Evolutionary conservation across 495 filamentous ascomycete genomes (phyloP), one percentile per base, ranked within the genome.

Genomic region (Pseudoneurospora amorphoporcata): DNA sequence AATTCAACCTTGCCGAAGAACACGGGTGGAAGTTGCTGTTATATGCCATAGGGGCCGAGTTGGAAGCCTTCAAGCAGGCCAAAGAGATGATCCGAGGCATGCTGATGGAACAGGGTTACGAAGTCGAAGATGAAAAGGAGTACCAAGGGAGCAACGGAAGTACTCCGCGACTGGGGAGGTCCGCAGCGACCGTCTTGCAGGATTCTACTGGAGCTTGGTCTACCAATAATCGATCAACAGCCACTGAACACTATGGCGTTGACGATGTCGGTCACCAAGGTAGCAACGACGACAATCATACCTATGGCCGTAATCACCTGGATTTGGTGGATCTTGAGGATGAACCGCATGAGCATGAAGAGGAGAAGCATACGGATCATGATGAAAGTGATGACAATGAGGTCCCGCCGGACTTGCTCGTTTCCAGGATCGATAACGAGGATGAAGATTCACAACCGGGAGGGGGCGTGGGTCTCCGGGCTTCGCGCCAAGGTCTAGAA

Each of bases 1-100:
- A 84, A 8, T 77, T 91, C n/a, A 84, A 86, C 17, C 80, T 86
- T 41, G 91, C 90, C 0, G 85, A 91, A 70, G 84, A 86, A 4
- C 87, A 86, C 71, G 87, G 89, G 8, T 99, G 95, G 95, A 98
- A 92, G 47, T 81, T 98, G 37, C 84, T 99, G 35, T 88, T 97
- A 32, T 95, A 91, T 72, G 94, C 92, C 72, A 90, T 98, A 72
- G 91, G 94, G 4, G 93, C 95, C 1, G 95, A 99, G 76, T 79
- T 97, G 4, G 92, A 95, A 75, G 94, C 96, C 8, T 88, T 97
- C 70, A 84, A 81, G 69, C 90, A 94, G 76, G 92, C 90, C 10
- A 85, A 87, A 71, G 81, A 81, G 2, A 86, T 97, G 74, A 82
- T 98, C 69, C 77, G 2, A 78, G 78, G 1, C 80, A 81, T 41